Conservation (phyloP, 495 filamentous ascomycete genomes). For the Chlorociboria aeruginascens region DNA sequence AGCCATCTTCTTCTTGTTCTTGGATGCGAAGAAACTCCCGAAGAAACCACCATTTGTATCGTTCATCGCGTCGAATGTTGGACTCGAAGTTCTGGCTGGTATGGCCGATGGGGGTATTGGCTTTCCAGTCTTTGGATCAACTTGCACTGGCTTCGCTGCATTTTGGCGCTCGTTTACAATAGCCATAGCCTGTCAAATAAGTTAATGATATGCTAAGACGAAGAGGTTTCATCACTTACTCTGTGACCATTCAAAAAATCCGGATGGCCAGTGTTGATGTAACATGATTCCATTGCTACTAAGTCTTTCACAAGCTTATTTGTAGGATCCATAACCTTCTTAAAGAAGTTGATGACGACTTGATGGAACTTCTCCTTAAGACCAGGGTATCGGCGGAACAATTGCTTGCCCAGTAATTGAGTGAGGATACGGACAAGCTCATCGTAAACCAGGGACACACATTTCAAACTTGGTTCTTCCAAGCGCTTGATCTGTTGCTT, state of each 20-base stretch:
- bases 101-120: conserved; percentile 52
- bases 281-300: conserved; percentile 90
- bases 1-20: conserved; percentile 99
- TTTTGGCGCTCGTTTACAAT: conserved; percentile 87
- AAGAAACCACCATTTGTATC: conserved; percentile 72
- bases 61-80: conserved; percentile 41
- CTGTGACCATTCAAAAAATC: conserved; percentile 96
- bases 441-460: conserved; percentile 93
- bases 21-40: conserved; percentile 91
- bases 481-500: conserved; percentile 97
- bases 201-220: background rate
- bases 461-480: conserved; percentile 94
- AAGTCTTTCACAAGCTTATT: conserved; percentile 94
- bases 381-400: conserved; percentile 83
- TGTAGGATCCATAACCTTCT: conserved; percentile 92
- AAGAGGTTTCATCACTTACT: conserved; percentile 2
- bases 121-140: conserved; percentile 98
- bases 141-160: conserved; percentile 76
- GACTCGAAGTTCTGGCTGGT: conserved; percentile 59
- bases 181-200: conserved; percentile 64
- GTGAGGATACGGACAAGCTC: conserved; percentile 92
- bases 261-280: conserved; percentile 97
- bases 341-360: conserved; percentile 94
- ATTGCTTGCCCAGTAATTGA: conserved; percentile 75
- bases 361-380: conserved; percentile 95